Evolutionary conservation across 2,329 filamentous ascomycete species (phyloP).

Genomic region (Pseudogymnoascus sp.): DNA sequence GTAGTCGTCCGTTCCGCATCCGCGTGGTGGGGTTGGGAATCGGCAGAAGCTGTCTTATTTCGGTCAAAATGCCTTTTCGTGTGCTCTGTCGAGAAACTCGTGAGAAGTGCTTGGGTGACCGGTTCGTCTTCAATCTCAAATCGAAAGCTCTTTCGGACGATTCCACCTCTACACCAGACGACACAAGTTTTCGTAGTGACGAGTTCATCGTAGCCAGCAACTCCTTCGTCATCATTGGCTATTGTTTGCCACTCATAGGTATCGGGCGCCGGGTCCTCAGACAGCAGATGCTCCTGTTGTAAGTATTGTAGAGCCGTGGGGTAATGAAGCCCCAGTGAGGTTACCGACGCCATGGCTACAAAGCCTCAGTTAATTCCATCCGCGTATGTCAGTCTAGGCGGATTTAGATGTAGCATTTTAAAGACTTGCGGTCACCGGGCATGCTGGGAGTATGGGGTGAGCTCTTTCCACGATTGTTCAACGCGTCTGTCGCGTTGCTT

Average conservation of each 20-base stretch:
- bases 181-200: conserved; percentile 65
- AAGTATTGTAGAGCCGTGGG: conserved; percentile 79
- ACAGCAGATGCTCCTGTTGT: conserved; percentile 71
- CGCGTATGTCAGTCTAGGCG: background rate
- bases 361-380: conserved; percentile 4
- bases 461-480: conserved; percentile 8
- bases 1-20: conserved; percentile 23
- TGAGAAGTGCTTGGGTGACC: conserved; percentile 79
- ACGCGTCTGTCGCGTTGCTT: conserved; percentile 3
- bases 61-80: background rate
- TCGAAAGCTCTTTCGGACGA: conserved; percentile 78
- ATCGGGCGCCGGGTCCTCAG: conserved; percentile 56
- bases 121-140: conserved; percentile 83
- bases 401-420: background rate
- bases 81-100: conserved; percentile 55
- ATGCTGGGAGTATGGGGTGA: background rate
- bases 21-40: conserved; percentile 16
- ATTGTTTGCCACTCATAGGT: conserved; percentile 72
- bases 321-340: conserved; percentile 84
- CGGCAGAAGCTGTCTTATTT: conserved; percentile 7
- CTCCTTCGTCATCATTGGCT: conserved; percentile 37
- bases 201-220: conserved; percentile 30
- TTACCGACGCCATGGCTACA: conserved; percentile 73
- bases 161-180: conserved; percentile 80
- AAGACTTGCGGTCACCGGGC: conserved; percentile 1